A percentile compares a stretch with the other conserved stretches of the same genome.
phyloP scores from a whole-genome alignment of 805 yeast species.

The Debaryomyces maramus region DNA sequence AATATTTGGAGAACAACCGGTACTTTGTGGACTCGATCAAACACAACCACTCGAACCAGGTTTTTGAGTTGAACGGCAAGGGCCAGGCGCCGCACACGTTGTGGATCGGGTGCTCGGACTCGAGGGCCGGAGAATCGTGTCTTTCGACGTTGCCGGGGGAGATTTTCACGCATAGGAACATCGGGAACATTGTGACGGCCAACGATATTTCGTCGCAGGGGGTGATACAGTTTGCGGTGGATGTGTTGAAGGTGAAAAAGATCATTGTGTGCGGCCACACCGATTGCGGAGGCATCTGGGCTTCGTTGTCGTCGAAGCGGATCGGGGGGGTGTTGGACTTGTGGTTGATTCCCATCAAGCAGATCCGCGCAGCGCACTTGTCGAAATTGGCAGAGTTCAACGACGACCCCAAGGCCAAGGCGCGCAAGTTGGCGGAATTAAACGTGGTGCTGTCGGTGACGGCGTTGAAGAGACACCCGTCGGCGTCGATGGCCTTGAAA shows the following conservation, averaged over 20 bases:
- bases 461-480: conserved; percentile 62
- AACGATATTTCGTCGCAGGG: conserved; percentile 74
- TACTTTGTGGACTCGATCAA: conserved; percentile 47
- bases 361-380: conserved; percentile 62
- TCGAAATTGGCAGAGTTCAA: conserved; percentile 48
- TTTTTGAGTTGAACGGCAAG: conserved; percentile 63
- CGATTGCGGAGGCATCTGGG: conserved; percentile 92
- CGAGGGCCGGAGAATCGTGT: conserved; percentile 80
- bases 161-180: conserved; percentile 82
- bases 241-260: conserved; percentile 75
- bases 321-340: conserved; percentile 70
- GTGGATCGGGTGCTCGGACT: conserved; percentile 94
- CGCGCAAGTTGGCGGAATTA: conserved; percentile 67
- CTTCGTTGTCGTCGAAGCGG: conserved; percentile 63
- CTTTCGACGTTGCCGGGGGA: conserved; percentile 86
- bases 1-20: conserved; percentile 49
- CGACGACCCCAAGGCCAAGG: conserved; percentile 50
- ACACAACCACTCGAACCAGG: conserved; percentile 48
- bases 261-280: conserved; percentile 91
- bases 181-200: conserved; percentile 74
- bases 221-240: conserved; percentile 84
- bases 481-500: conserved; percentile 64
- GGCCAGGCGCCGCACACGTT: conserved; percentile 93
- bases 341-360: conserved; percentile 70
- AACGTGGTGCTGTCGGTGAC: conserved; percentile 74